Base-by-base conservation (phyloP, 306 rosid species). In the Phaseolus lunatus region DNA sequence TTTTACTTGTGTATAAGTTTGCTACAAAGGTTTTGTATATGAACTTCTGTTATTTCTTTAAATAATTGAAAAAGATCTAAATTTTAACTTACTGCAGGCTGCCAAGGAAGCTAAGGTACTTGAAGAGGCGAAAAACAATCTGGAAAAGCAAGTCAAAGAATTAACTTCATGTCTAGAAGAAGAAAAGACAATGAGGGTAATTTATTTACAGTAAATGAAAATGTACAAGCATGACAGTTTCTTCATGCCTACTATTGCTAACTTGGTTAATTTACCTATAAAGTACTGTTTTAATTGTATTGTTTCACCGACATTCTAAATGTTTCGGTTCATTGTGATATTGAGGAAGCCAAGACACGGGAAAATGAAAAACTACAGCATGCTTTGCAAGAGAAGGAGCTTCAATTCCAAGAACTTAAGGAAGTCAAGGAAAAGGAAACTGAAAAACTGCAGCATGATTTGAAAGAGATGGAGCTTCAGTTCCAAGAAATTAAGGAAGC, bases 71-170 rank as follows among this genome's bases (percentile, higher is more conserved):
- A 49, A 45, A 27, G 18, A n/a, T 47, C 24, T 39, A 8, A 54
- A 49, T 48, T 64, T 45, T 58, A 62, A 43, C 35, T 73, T 23
- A 67, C 11, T 77, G 65, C 83, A 95, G 99, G 99, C 96, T 72
- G 97, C 99, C 48, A 92, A 78, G 86, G 97, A 95, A 85, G 20
- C 97, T 44, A 91, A 92, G 85, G 99, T 90, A 75, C 94, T 95
- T 41, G 92, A 92, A 86, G 97, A 90, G 73, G 97, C 99, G 20
- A 95, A 90, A 85, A 45, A 41, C 70, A 79, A 84, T 84, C 87
- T 95, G 73, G 97, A 92, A 89, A 83, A 88, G 84, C 85, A 95
- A 86, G 98, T 95, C 78, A 89, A 92, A 88, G 98, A 90, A 79
- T 84, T 95, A 82, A 90, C 81, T 43, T 84, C 43, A 81, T 72